Evolutionary conservation across 225 moss, liverwort and hornwort species (phyloP), one percentile per base, ranked within the genome.

Genomic region (Lunularia cruciata): DNA sequence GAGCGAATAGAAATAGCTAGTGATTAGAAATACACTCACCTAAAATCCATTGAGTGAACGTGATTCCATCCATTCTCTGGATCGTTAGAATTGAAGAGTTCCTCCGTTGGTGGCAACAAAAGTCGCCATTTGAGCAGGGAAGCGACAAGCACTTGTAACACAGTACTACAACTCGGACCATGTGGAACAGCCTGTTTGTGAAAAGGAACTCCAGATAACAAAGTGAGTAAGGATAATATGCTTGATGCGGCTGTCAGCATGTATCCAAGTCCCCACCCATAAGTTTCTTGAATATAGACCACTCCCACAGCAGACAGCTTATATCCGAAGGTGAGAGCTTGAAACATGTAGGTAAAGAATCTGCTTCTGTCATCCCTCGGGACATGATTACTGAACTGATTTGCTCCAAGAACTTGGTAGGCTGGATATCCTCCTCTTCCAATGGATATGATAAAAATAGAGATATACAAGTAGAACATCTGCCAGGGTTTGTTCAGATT

Each of bases 291-390:
- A 11, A 62, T 23, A 25, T 62, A 62, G 4, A 62, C 31, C 11
- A 62, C 23, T 1, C 4, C 37, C 11, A 25, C 39, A 8, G 23
- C 61, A 7, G 61, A 62, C 7, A 62, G 18, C 37, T 37, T 37
- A 37, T 62, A 62, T 28, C 61, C 61, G 4, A 62, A 23, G 14
- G 61, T 62, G 35, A 62, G 37, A 62, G 61, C 61, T 22, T 62
- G 61, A 19, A 13, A 62, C 20, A 62, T 30, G 3, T 42, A 62
- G 15, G 20, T 62, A 37, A 62, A 62, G 40, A 62, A 62, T 11
- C 15, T 10, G 18, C 36, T 62, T 33, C 40, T 37, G 0, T 20
- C 61, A 9, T 9, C 36, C 37, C 25, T 39, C 61, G 37, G 19
- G 16, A 9, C 6, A 10, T 19, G 19, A 16, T 39, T 20, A 16